phyloP scores from a whole-genome alignment of 108 stramenopile genomes.

The Cylindrotheca fusiformis region DNA sequence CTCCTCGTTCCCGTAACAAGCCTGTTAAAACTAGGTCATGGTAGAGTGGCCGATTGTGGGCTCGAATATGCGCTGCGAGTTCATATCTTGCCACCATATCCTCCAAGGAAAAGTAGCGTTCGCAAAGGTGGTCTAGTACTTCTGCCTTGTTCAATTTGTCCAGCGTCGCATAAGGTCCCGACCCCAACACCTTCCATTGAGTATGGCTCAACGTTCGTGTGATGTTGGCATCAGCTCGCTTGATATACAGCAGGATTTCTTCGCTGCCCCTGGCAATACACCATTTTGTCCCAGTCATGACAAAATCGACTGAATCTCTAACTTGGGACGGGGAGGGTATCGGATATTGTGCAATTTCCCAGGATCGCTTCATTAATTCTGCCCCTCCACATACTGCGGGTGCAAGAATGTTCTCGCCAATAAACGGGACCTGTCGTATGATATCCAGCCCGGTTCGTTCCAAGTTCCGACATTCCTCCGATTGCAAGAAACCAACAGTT shows the following conservation, averaged over 20 bases:
- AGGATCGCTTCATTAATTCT: conserved; percentile 30
- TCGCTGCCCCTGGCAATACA: conserved; percentile 26
- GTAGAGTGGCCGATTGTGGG: conserved; percentile 51
- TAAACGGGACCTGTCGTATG: conserved; percentile 38
- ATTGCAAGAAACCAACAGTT: conserved; percentile 46
- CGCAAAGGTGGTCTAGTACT: conserved; percentile 65
- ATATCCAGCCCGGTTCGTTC: conserved; percentile 34
- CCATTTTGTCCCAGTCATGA: conserved; percentile 51
- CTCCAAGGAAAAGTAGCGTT: conserved; percentile 48
- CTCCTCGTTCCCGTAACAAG: conserved; percentile 46
- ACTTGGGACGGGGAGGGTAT: conserved; percentile 49
- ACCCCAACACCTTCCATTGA: conserved; percentile 63
- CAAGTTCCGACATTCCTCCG: conserved; percentile 29
- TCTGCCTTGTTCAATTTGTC: conserved; percentile 43
- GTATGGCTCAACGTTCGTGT: conserved; percentile 56
- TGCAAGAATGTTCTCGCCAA: conserved; percentile 48
- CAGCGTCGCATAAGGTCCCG: conserved; percentile 59
- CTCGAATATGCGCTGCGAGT: conserved; percentile 53
- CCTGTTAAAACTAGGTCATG: conserved; percentile 55
- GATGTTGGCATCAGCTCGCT: conserved; percentile 58
- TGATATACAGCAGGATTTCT: conserved; percentile 51
- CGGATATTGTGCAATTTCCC: conserved; percentile 58
- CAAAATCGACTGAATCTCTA: conserved; percentile 46
- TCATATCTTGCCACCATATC: conserved; percentile 57
- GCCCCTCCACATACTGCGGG: conserved; percentile 43